A percentile compares a stretch with the other conserved stretches of the same genome.
Conservation (phyloP, 108 stramenopile species). For the Fragilaria crotonensis region DNA sequence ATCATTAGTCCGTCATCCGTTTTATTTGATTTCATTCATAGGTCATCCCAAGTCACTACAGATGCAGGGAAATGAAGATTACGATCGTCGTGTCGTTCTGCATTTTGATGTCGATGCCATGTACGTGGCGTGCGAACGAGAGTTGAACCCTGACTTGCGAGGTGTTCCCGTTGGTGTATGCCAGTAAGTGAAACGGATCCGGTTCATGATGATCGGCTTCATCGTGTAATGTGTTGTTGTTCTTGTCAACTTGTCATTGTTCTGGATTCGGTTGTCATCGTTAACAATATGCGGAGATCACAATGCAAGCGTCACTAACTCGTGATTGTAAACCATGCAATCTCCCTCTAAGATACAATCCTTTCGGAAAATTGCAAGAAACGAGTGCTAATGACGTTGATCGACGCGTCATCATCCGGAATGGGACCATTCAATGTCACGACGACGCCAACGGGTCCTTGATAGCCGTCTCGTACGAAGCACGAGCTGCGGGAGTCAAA, state of each 20-base stretch:
- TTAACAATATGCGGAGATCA: no score
- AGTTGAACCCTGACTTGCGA: constrained; percentile 9
- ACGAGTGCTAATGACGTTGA: constrained; percentile 6
- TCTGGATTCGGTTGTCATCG: no score
- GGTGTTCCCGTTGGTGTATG: constrained; percentile 12
- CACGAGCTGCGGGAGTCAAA: constrained; percentile 31
- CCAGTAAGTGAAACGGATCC: no score
- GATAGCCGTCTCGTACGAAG: constrained; percentile 45
- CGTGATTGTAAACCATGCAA: no score
- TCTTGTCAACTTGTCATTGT: no score
- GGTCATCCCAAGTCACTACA: no score
- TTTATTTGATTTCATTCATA: no score
- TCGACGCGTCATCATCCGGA: background rate
- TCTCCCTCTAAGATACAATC: constrained; percentile 22
- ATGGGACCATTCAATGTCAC: background rate
- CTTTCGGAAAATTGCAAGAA: constrained; percentile 16
- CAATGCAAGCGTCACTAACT: no score
- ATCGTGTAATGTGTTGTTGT: no score
- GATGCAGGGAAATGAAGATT: no score
- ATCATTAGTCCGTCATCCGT: no score
- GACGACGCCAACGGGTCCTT: constrained; percentile 15
- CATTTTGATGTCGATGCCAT: constrained; percentile 29
- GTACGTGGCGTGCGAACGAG: constrained; percentile 23
- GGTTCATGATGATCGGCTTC: no score
- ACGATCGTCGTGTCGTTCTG: constrained; percentile 2